phyloP scores from a whole-genome alignment of 2,329 filamentous ascomycete genomes.

The Sporothrix phasma region DNA sequence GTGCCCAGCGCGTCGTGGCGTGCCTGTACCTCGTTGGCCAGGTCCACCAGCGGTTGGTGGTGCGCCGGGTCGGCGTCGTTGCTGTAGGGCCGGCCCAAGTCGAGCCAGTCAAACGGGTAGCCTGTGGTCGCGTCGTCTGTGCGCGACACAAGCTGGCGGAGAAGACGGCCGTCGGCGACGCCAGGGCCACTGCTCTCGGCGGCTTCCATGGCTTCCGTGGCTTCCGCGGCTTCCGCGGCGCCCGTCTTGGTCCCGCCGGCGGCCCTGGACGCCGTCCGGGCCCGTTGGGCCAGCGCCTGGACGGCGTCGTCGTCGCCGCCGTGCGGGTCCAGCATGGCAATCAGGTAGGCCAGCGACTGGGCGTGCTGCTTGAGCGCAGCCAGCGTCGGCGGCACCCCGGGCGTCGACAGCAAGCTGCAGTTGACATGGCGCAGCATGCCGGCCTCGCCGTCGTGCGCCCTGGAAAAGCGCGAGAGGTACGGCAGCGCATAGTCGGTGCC shows the following conservation, averaged over 20 bases:
- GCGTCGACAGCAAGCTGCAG: slow-evolving; percentile 48
- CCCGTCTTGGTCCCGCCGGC: not conserved
- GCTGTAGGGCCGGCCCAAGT: slow-evolving; percentile 39
- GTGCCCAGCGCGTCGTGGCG: slow-evolving; percentile 34
- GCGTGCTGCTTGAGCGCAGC: slow-evolving; percentile 49
- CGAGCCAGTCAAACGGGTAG: slow-evolving; percentile 49
- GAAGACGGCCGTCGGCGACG: not conserved
- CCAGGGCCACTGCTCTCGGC: not conserved
- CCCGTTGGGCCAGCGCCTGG: not conserved
- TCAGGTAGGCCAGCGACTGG: slow-evolving; percentile 45
- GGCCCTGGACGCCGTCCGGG: not conserved
- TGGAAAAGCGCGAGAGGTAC: slow-evolving; percentile 32
- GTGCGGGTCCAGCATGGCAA: slow-evolving; percentile 36
- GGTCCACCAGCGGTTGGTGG: slow-evolving; percentile 35
- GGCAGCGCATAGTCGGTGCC: slow-evolving; percentile 33
- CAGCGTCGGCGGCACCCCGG: slow-evolving; percentile 42
- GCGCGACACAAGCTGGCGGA: not conserved
- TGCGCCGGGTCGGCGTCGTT: slow-evolving; percentile 37
- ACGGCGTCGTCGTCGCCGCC: slow-evolving; percentile 11
- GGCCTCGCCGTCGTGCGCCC: slow-evolving; percentile 25
- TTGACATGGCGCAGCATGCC: slow-evolving; percentile 39
- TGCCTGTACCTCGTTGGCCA: slow-evolving; percentile 36
- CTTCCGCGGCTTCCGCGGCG: too few relatives aligned
- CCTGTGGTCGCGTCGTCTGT: slow-evolving; percentile 11
- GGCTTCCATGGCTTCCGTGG: not conserved